Evolutionary conservation across 306 rosid genomes (phyloP).

Genomic region (Styphnolobium japonicum): DNA sequence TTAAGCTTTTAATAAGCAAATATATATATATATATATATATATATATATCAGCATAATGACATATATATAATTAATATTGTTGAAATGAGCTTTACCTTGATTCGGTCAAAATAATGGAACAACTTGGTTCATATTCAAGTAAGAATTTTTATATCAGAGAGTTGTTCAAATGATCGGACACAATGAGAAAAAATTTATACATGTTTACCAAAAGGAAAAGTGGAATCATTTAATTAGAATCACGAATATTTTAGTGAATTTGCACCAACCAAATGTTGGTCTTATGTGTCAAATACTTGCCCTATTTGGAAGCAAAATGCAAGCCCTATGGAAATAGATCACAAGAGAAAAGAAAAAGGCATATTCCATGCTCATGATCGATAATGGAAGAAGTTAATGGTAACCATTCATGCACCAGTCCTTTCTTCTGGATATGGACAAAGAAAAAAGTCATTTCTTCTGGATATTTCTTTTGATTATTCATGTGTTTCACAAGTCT

Average conservation of each 20-base stretch:
- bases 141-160: no score
- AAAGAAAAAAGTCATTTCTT: neutral
- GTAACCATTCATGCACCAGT: constrained; percentile 6
- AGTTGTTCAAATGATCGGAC: neutral
- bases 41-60: no score
- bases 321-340: neutral
- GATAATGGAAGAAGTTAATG: neutral
- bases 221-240: no score
- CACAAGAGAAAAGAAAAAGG: neutral
- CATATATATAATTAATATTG: no score
- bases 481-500: constrained; percentile 12
- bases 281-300: neutral
- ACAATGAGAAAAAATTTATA: neutral
- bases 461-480: neutral
- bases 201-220: neutral
- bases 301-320: neutral
- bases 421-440: neutral
- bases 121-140: no score
- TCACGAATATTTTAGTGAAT: neutral
- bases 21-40: no score
- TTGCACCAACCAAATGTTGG: neutral
- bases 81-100: no score
- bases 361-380: neutral
- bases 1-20: no score
- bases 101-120: no score